These are phyloP conservation scores for Alternaria triticimaculans DNA, from an alignment of 2,329 filamentous ascomycete genomes.

Conservation along the genomic window DNA sequence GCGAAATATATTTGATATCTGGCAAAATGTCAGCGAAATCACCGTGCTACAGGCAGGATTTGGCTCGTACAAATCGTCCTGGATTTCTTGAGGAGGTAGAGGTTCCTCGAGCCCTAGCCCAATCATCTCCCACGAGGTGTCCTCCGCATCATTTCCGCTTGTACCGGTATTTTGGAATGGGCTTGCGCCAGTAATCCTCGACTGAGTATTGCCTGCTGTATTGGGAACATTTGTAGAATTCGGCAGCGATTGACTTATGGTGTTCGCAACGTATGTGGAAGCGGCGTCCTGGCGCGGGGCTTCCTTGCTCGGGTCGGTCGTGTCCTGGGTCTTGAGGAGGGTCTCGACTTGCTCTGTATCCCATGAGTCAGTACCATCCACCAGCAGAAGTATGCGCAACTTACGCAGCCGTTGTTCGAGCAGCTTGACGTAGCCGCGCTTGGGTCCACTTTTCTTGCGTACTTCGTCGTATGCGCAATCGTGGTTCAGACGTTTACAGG, in stretches of 20 bases:
- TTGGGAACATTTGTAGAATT: slow-evolving; percentile 28
- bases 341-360: slow-evolving; percentile 87
- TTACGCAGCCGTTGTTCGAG: slow-evolving; percentile 90
- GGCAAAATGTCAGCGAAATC: slow-evolving; percentile 18
- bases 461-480: slow-evolving; percentile 91
- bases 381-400: slow-evolving; percentile 41
- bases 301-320: slow-evolving; percentile 44
- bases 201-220: slow-evolving; percentile 14
- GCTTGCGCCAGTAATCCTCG: slow-evolving; percentile 26
- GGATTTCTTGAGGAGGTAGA: slow-evolving; percentile 76
- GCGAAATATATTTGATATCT: slow-evolving; percentile 88
- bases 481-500: slow-evolving; percentile 85
- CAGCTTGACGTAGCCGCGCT: slow-evolving; percentile 92
- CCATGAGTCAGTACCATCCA: slow-evolving; percentile 14
- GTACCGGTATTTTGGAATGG: slow-evolving; percentile 20
- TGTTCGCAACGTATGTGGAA: slow-evolving; percentile 42
- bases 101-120: slow-evolving; percentile 82
- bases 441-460: slow-evolving; percentile 91
- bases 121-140: slow-evolving; percentile 85
- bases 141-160: too few relatives aligned
- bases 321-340: slow-evolving; percentile 80
- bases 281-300: slow-evolving; percentile 29
- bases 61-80: slow-evolving; percentile 77
- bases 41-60: not conserved
- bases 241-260: slow-evolving; percentile 33